Base-by-base conservation (phyloP, 352 stramenopile species). In the Pilasporangium apinafurcum region DNA sequence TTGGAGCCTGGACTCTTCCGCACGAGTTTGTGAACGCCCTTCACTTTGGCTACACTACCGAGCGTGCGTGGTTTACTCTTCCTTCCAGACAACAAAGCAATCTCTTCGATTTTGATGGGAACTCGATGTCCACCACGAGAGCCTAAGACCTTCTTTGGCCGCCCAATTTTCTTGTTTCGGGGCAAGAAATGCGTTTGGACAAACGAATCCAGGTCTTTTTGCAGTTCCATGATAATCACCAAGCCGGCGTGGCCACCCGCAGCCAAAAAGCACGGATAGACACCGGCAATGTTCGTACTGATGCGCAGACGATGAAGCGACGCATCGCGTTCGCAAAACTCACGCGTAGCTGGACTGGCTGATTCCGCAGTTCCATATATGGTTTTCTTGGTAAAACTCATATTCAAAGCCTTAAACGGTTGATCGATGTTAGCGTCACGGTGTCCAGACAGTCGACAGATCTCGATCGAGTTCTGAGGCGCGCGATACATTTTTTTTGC, bases 311-410 rank as follows among this genome's bases (percentile, higher is more conserved):
- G 69, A 45, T 92, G 79, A n/a, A 92, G 42, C 22, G 79, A 68
- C n/a, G 76, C 73, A 53, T 92, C 73, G 9, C 79, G 71, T 39
- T 87, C 74, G 29, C 73, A 83, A 46, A 91, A 91, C 38, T 84
- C 66, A 5, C 79, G 66, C 5, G 68, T 74, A 3, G 49, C 62
- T 22, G 62, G 49, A 37, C 57, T 71, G 13, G 59, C 48, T 14
- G 56, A 37, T 45, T 88, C 73, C 12, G 53, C 68, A 9, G 65
- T 65, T 0, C 54, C 71, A 26, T 62, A 56, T 0, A 86, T 62
- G 0, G 79, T 59, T 1, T 51, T 56, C 12, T 60, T 62, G 14
- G 67, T 57, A 42, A 92, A 85, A 17, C 54, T 73, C 22, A 83
- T 49, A 0, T 39, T 65, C 20, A 87, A 45, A 22, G 56, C 59